Percentiles rank a stretch among this genome's conserved stretches.
These are phyloP conservation scores for Sanghuangporus weigelae DNA, from an alignment of 1,284 basidiomycete species.

Conservation along the genomic window DNA sequence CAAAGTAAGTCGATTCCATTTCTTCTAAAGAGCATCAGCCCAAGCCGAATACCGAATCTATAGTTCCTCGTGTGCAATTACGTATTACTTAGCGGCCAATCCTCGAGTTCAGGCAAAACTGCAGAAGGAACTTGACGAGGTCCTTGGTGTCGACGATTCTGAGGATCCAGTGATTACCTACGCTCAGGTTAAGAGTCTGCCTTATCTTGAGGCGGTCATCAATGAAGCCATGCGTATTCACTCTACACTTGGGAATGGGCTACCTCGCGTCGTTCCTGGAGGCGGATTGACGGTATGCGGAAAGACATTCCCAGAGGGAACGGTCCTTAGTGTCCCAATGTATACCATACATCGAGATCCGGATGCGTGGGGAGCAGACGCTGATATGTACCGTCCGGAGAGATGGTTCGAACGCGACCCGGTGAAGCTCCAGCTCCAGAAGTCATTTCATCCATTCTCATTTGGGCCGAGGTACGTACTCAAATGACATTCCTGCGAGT, in stretches of 20 bases:
- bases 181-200: slow-evolving; percentile 62
- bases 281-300: slow-evolving; percentile 60
- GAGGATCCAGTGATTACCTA: slow-evolving; percentile 44
- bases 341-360: slow-evolving; percentile 76
- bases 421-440: slow-evolving; percentile 55
- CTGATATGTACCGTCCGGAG: slow-evolving; percentile 71
- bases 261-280: slow-evolving; percentile 72
- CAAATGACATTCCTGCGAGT: background rate
- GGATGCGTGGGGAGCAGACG: slow-evolving; percentile 71
- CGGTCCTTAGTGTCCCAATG: slow-evolving; percentile 69
- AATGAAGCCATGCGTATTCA: slow-evolving; percentile 80
- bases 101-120: slow-evolving; percentile 65
- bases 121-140: slow-evolving; percentile 76
- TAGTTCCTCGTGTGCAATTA: slow-evolving; percentile 80
- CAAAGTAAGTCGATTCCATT: slow-evolving; percentile 53
- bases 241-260: slow-evolving; percentile 75
- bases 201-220: slow-evolving; percentile 79
- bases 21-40: background rate
- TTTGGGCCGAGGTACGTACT: slow-evolving; percentile 38
- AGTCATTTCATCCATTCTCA: slow-evolving; percentile 74
- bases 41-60: background rate
- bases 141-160: slow-evolving; percentile 50
- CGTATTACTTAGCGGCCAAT: slow-evolving; percentile 74
- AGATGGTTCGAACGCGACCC: slow-evolving; percentile 72
- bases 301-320: slow-evolving; percentile 61